Percentiles rank a stretch among this genome's conserved stretches.
phyloP scores from a whole-genome alignment of 306 rosid genomes.

The Crotalaria pallida region DNA sequence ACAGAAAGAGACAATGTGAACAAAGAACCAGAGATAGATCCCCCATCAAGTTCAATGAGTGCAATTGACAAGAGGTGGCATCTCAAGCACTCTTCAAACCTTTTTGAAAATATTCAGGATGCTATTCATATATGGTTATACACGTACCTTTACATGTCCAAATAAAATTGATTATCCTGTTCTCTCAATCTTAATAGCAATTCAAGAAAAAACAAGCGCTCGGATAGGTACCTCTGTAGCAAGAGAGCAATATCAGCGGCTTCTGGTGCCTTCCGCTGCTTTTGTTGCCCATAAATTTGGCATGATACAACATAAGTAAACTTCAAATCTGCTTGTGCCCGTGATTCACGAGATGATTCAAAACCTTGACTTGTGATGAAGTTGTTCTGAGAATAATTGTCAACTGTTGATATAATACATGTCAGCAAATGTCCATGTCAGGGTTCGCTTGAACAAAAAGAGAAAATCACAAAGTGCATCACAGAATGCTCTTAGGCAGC shows the following conservation, averaged over 20 bases:
- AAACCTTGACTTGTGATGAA: slow-evolving; percentile 64
- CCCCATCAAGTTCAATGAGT: slow-evolving; percentile 2
- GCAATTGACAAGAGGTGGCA: not conserved
- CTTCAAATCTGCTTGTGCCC: slow-evolving; percentile 95
- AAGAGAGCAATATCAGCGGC: slow-evolving; percentile 91
- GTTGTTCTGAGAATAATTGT: slow-evolving; percentile 49
- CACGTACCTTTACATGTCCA: not conserved
- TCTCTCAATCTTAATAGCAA: not conserved
- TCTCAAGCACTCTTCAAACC: not conserved
- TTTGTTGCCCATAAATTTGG: slow-evolving; percentile 98
- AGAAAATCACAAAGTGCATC: not conserved
- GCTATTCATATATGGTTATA: not conserved
- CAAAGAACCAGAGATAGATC: not conserved
- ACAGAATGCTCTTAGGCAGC: slow-evolving; percentile 12
- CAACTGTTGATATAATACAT: slow-evolving; percentile 37
- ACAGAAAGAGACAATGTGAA: not conserved
- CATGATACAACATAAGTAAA: slow-evolving; percentile 97
- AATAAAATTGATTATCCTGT: not conserved
- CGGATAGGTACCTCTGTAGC: slow-evolving; percentile 67
- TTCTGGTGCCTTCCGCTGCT: slow-evolving; percentile 65
- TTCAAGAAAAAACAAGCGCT: not conserved
- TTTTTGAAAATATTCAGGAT: slow-evolving; percentile 5
- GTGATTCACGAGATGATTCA: slow-evolving; percentile 74
- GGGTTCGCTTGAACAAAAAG: not conserved
- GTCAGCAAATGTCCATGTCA: slow-evolving; percentile 15